Evolutionary conservation across 805 yeast species (phyloP), one percentile per base, ranked within the genome.

Genomic region (Kuraishia borneana): DNA sequence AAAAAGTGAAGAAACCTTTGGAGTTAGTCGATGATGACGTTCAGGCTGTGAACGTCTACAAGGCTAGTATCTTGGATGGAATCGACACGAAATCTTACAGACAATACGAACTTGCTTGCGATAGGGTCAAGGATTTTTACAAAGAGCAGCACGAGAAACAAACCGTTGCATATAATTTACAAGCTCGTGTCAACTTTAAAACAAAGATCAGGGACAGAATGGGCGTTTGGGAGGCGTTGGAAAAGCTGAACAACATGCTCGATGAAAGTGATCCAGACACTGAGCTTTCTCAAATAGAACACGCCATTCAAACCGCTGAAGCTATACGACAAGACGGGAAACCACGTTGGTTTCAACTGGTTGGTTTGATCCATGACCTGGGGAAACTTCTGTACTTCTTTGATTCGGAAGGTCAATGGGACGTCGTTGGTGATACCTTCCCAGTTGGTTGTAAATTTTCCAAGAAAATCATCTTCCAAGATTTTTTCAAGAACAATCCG

Each of bases 231-330:
- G 83, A 75, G 38, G 85, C 83, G 0, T 50, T 78, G 12, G 70
- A 70, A 36, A 70, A 69, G 39, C 56, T 78, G 26, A 78, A 77
- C 46, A 68, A 71, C 41, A 54, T 78, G 14, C 60, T 78, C 18
- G 87, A 78, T 48, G 84, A 78, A 34, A 70, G 79, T 34, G 87
- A 78, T 48, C 87, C 87, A 0, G 87, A 78, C 49, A 78, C 84
- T 0, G 83, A 77, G 46, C 57, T 78, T 17, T 75, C 83, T 0
- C 85, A 78, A 45, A 78, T 78, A 34, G 84, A 78, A 43, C 87
- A 78, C 50, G 84, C 84, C 2, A 48, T 78, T 18, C 85, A 78
- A 51, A 78, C 85, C 0, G 85, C 85, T 3, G 84, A 78, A 46
- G 83, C 84, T 4, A 78, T 78, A 34, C 54, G 83, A 42, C 56